A percentile compares a stretch with the other conserved stretches of the same genome.
Evolutionary conservation across 1,139 yeast genomes (phyloP).

Genomic region (Nakaseomyces glabratus): DNA sequence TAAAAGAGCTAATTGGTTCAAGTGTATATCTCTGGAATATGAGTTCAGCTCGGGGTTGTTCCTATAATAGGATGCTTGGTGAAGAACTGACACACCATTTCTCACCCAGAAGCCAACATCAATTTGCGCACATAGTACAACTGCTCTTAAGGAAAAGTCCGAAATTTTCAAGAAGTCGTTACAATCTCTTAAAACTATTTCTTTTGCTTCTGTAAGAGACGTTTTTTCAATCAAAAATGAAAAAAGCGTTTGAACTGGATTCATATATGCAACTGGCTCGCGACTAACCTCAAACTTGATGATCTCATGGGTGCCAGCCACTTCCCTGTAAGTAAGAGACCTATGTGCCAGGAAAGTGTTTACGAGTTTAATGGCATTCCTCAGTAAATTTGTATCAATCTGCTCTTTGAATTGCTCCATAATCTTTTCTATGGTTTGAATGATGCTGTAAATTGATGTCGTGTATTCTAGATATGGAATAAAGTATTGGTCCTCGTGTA

Average conservation of each 20-base stretch:
- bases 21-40: slow-evolving; percentile 46
- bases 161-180: slow-evolving; percentile 38
- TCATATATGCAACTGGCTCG: slow-evolving; percentile 45
- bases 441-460: slow-evolving; percentile 39
- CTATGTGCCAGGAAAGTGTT: slow-evolving; percentile 27
- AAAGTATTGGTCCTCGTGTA: slow-evolving; percentile 44
- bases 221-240: slow-evolving; percentile 28
- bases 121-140: slow-evolving; percentile 49
- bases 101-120: slow-evolving; percentile 57
- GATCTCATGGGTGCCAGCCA: slow-evolving; percentile 23
- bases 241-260: slow-evolving; percentile 49
- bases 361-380: slow-evolving; percentile 34
- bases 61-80: slow-evolving; percentile 37
- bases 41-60: slow-evolving; percentile 30
- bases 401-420: slow-evolving; percentile 23
- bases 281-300: slow-evolving; percentile 39
- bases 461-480: slow-evolving; percentile 43
- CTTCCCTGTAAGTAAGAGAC: slow-evolving; percentile 21
- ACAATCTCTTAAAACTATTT: slow-evolving; percentile 12
- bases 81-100: slow-evolving; percentile 48
- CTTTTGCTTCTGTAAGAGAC: slow-evolving; percentile 19
- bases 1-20: slow-evolving; percentile 47
- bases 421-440: slow-evolving; percentile 38
- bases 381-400: slow-evolving; percentile 19
- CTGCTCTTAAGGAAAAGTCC: slow-evolving; percentile 50